Evolutionary conservation across 129 eudicot species (phyloP).

Genomic region (Saussurea involucrata): DNA sequence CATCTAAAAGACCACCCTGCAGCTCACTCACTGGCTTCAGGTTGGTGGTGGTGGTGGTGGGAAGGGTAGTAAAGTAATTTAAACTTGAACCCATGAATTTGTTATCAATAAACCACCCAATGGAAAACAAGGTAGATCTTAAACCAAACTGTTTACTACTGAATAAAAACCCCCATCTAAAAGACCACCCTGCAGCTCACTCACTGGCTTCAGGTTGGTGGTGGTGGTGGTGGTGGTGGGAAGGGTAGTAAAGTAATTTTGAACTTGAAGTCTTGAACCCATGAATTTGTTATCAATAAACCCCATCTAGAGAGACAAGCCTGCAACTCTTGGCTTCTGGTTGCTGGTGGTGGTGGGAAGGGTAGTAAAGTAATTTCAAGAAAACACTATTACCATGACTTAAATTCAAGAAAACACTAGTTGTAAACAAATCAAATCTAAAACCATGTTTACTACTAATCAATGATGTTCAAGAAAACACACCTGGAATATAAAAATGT

Average conservation of each 20-base stretch:
- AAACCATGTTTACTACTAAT: conserved; percentile 7
- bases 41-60: not conserved
- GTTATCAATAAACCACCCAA: not conserved
- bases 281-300: not conserved
- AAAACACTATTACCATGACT: not conserved
- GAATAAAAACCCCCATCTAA: conserved; percentile 5
- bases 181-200: not conserved
- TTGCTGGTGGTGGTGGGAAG: not conserved
- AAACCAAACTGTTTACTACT: conserved; percentile 13
- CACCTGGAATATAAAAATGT: conserved; percentile 1
- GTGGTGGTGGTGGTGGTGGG: not conserved
- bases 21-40: not conserved
- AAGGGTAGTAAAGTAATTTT: not conserved
- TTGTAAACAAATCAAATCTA: not conserved
- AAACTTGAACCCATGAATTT: too few relatives aligned
- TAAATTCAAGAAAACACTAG: not conserved
- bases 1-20: too few relatives aligned
- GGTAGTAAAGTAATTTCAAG: conserved; percentile 12
- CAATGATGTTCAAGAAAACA: conserved; percentile 5
- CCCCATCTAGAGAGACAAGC: too few relatives aligned
- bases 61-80: conserved; percentile 7
- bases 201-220: not conserved
- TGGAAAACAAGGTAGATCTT: not conserved
- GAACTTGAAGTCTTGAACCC: not conserved
- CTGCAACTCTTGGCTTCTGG: too few relatives aligned